Evolutionary conservation across 1,284 basidiomycete genomes (phyloP), one percentile per base, ranked within the genome.

Genomic region (Hypsizygus ulmarius): DNA sequence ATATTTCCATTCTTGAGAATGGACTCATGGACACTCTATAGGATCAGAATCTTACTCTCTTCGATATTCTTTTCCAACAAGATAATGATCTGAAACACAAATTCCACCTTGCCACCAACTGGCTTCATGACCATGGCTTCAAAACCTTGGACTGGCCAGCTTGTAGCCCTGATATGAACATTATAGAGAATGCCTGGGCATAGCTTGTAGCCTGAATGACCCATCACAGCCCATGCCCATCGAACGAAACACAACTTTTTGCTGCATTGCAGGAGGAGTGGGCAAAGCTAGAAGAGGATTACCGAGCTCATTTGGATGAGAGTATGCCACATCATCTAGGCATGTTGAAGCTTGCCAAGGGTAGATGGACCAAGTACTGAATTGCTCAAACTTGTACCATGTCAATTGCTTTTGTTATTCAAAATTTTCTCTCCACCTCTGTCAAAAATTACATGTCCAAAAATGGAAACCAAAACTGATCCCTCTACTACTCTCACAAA

Each of bases 41-140:
- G n/a, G 50, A 66, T 67, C 66, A 43, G 66, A 62, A 16, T 10
- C 5, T 52, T n/a, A 18, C 45, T 21, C 33, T n/a, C 6, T 15
- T 28, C 12, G 18, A 46, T 14, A 39, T 51, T 10, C 42, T 47
- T 42, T 64, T 59, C 36, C 48, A 59, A 36, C 65, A 72, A 28
- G 69, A 72, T 50, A 67, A 66, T 43, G 64, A 70, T 53, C 61
- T 52, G 5, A 72, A 71, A 53, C 65, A 70, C 58, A 68, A 56
- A 30, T 60, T 60, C 8, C 55, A 59, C 29, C 14, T 52, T 5
- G 62, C 59, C 5, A 21, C 43, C n/a, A 30, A 45, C 0, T 72
- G 67, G 68, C 67, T 74, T 40, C 15, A 51, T 11, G 44, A 64
- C 6, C 45, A 70, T 28, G n/a, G 59, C 27, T 56, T 72, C 36